Evolutionary conservation across 257 asterid species (phyloP), one percentile per base, ranked within the genome.

Genomic region (Ilex aquifolium): DNA sequence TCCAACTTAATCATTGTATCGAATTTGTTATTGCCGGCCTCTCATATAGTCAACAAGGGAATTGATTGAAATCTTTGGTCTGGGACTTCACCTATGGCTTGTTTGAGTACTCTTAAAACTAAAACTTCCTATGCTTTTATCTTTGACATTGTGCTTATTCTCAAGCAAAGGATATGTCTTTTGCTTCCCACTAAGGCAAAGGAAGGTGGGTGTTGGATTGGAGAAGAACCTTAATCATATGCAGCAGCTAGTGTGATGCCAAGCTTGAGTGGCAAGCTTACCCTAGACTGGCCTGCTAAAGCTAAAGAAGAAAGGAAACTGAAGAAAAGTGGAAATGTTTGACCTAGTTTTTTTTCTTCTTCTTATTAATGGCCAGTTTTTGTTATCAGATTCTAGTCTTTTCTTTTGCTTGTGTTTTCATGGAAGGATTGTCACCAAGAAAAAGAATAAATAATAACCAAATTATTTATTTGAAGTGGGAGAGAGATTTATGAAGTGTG

Each of bases 101-200:
- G 56, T 50, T 11, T 11, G 7, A 44, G 5, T 11, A 50, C 17
- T 50, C 21, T 50, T 50, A 8, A 8, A 44, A 44, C 9, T 44
- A 13, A 44, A 7, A 7, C 9, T 13, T 0, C 9, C 9, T 44
- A 44, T 7, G 50, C 11, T 8, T 44, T 44, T 8, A 4, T 36
- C 42, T 53, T 32, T 14, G 39, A 17, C 46, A 17, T 65, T 49
- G 53, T 56, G 60, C 59, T 59, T 46, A 40, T 31, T 66, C 65
- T 61, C 64, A 44, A 61, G 69, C 31, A 66, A 62, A 66, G 68
- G 62, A 66, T 56, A 50, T 62, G 44, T 61, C 72, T 61, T 66
- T 72, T 66, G 68, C 61, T 61, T 72, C 69, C 77, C 77, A 61
- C 68, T 66, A 56, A 57, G 42, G 66, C 44, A 65, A 61, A 60